phyloP scores from a whole-genome alignment of 345 rosid genomes.

The Lepidium didymum region DNA sequence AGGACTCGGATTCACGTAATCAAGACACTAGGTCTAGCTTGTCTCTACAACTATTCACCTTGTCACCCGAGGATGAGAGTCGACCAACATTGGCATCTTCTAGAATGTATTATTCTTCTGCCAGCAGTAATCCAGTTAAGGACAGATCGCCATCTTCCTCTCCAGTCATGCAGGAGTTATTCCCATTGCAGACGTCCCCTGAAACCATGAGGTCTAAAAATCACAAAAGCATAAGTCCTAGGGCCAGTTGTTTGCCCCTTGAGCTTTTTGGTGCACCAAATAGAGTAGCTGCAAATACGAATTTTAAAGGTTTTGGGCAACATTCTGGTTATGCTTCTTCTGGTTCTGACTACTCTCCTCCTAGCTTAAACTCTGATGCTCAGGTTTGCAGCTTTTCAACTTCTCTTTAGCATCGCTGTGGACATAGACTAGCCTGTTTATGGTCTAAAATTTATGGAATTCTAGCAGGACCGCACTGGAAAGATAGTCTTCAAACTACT shows the following conservation, averaged over 20 bases:
- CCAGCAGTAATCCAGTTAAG: constrained; percentile 75
- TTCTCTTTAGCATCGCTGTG: background rate
- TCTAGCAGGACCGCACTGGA: constrained; percentile 57
- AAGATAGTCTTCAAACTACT: constrained; percentile 64
- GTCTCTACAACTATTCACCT: constrained; percentile 70
- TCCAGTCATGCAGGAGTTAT: constrained; percentile 61
- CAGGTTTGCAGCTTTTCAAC: constrained; percentile 39
- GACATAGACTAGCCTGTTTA: background rate
- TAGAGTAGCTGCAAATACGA: constrained; percentile 37
- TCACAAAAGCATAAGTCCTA: constrained; percentile 37
- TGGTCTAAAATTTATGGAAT: background rate
- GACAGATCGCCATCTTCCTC: constrained; percentile 77
- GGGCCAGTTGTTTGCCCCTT: constrained; percentile 42
- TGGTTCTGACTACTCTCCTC: constrained; percentile 85
- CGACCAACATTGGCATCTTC: constrained; percentile 63
- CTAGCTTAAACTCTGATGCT: constrained; percentile 70
- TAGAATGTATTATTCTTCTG: constrained; percentile 82
- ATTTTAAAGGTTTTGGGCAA: constrained; percentile 45
- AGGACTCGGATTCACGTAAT: constrained; percentile 64
- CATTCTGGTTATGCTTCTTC: constrained; percentile 79
- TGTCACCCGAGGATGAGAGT: constrained; percentile 63
- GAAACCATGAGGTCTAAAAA: constrained; percentile 49
- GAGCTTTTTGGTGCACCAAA: constrained; percentile 62
- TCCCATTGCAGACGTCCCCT: constrained; percentile 61
- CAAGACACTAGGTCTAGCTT: constrained; percentile 52